Evolutionary conservation across 768 basidiomycete species (phyloP), one percentile per base, ranked within the genome.

Genomic region (Roridomyces roridus): DNA sequence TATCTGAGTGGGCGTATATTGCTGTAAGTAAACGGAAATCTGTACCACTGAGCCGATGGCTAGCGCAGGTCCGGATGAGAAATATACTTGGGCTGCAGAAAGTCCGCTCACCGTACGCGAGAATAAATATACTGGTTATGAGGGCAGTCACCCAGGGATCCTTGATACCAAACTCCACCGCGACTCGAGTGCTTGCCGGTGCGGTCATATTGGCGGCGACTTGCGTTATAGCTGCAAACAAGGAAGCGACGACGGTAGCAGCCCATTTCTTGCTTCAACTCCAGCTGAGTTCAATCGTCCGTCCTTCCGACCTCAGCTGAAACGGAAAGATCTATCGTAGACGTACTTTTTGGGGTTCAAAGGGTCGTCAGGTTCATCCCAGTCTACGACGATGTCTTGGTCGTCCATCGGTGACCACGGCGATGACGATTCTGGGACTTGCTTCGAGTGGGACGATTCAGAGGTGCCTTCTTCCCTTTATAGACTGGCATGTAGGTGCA

Each of bases 141-240:
- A 92, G 80, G 2, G 82, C 83, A 20, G 82, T 71, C 4, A 84
- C 49, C 0, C 74, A 79, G 2, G 62, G 56, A 64, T 67, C 84
- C 9, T 78, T 84, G 25, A 91, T 79, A 1, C 81, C 77, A 58
- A 92, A 86, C 18, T 83, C 68, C 3, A 67, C 54, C 17, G 77
- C 85, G 0, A 92, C 63, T 49, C 83, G 77, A 5, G 60, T 57
- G 0, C 77, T 73, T 0, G 89, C 89, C 0, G 89, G 89, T 0
- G 91, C 86, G 1, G 91, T 74, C 85, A 90, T 90, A 4, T 88
- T 83, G 4, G 90, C 92, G 0, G 89, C 84, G 0, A 91, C 75
- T 0, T 89, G 87, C 7, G 76, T 78, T 29, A 89, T 87, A 65
- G 89, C 87, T 0, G 88, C 86, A 66, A 88, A 91, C 0, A 77